Percentiles rank a stretch among this genome's conserved stretches.
Conservation (phyloP, 2,329 filamentous ascomycete genomes). For the Phialemonium atrogriseum region DNA sequence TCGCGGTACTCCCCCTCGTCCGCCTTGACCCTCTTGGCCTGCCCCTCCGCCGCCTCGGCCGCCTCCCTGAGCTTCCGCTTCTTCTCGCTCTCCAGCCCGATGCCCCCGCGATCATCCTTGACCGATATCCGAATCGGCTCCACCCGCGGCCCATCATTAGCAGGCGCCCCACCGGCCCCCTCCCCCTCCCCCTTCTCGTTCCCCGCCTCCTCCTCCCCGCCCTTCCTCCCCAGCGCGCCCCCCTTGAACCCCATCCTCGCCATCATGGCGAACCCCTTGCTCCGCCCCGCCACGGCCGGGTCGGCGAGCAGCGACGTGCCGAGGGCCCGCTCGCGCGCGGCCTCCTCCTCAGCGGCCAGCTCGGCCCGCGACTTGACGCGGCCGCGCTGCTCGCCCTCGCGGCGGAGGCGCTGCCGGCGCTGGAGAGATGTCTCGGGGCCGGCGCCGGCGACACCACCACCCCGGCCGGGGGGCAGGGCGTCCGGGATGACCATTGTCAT, state of each 20-base stretch:
- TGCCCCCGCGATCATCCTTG: constrained; percentile 74
- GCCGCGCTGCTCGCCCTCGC: constrained; percentile 59
- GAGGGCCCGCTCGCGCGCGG: constrained; percentile 67
- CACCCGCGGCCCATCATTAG: constrained; percentile 18
- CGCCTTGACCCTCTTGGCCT: constrained; percentile 23
- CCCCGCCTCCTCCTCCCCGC: constrained; percentile 20
- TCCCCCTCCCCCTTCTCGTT: constrained; percentile 10
- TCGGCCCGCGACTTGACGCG: constrained; percentile 75
- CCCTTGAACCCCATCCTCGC: constrained; percentile 86
- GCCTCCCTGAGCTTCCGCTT: constrained; percentile 68
- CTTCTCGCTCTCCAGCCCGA: constrained; percentile 75
- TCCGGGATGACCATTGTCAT: constrained; percentile 92
- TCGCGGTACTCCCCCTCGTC: constrained; percentile 67
- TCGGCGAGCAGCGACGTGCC: constrained; percentile 61
- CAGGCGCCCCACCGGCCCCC: not conserved
- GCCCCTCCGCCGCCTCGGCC: constrained; percentile 32
- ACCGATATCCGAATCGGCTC: constrained; percentile 71
- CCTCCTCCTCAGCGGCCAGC: constrained; percentile 63
- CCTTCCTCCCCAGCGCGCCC: constrained; percentile 65
- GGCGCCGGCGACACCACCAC: constrained; percentile 33
- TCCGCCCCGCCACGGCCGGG: constrained; percentile 36
- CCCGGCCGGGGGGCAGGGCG: constrained; percentile 38
- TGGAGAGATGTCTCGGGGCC: constrained; percentile 42
- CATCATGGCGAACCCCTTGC: constrained; percentile 95
- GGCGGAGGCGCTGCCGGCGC: constrained; percentile 42